phyloP scores from a whole-genome alignment of 768 basidiomycete species.

The Vishniacozyma victoriae region DNA sequence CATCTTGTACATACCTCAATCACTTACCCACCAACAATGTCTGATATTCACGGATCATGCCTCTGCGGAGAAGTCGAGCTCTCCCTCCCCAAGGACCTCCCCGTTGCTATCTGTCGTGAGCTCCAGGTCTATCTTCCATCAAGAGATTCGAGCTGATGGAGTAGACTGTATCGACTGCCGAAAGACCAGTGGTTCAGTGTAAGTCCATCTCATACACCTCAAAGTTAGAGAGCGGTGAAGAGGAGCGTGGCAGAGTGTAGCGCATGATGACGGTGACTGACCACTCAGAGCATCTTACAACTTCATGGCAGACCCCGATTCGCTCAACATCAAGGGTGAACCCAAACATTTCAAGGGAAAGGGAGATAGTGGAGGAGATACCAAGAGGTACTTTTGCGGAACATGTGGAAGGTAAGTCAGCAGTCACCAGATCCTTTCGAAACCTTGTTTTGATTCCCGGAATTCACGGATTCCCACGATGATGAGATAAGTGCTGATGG shows the following conservation, averaged over 20 bases:
- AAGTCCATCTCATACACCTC: neutral
- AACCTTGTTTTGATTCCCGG: too few relatives aligned
- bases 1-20: too few relatives aligned
- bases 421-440: too few relatives aligned
- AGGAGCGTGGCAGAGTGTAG: too few relatives aligned
- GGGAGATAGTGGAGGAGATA: neutral
- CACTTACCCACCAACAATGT: too few relatives aligned
- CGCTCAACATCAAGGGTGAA: neutral
- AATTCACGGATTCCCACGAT: neutral
- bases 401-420: neutral
- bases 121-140: too few relatives aligned
- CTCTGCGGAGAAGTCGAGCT: neutral
- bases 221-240: neutral
- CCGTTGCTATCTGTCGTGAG: neutral
- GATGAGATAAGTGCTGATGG: neutral
- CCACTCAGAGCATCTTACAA: neutral
- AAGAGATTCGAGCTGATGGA: too few relatives aligned
- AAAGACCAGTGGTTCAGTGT: neutral
- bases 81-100: neutral
- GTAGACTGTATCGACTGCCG: neutral
- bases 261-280: too few relatives aligned
- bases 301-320: neutral
- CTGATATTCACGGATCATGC: neutral
- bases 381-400: neutral
- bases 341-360: neutral